Base-by-base conservation (phyloP, 805 yeast species). In the Suhomyces pyralidae region DNA sequence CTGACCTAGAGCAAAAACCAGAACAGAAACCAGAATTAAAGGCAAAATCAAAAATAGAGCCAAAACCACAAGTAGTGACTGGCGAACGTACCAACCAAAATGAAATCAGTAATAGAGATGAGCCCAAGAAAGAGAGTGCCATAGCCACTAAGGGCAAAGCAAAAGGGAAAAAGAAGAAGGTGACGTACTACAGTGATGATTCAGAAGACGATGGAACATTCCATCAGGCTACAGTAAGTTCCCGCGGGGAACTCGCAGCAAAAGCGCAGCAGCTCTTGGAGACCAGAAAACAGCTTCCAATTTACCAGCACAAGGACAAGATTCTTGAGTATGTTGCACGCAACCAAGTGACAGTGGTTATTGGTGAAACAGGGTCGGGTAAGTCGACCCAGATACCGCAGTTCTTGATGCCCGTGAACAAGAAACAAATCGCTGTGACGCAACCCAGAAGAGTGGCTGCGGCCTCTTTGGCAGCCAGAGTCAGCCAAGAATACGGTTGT, bases 381-480 rank as follows among this genome's bases (percentile, higher is more conserved):
- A 93, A 93, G 66, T 92, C 98, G 3, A 93, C 99, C 0, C 99
- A 93, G 72, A 85, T 93, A 46, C 98, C 99, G 0, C 98, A 93
- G 65, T 86, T 93, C 58, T 65, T 93, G n/a, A 81, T 88, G 70
- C 79, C 82, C 0, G 64, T 69, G 36, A 71, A 70, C 56, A 68
- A 70, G 17, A 83, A 82, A 54, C 76, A 80, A 24, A 84, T 93
- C 19, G 98, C 96, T 0, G 93, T 94, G 7, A 92, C 99, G 0
- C 98, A 93, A 72, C 99, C 99, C 1, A 86, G 99, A 72, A 81
- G 98, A 64, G 99, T 93, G 38, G 98, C 99, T 3, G 99, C 99
- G 1, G 90, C 94, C 48, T 90, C 91, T 55, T 79, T 93, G 65
- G 98, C 98, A 0, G 81, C 87, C 25, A 85, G 99, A 73, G 99